These are phyloP conservation scores for Lodderomyces pseudojiufengensis DNA, from an alignment of 1,139 yeast genomes.

Conservation along the genomic window DNA sequence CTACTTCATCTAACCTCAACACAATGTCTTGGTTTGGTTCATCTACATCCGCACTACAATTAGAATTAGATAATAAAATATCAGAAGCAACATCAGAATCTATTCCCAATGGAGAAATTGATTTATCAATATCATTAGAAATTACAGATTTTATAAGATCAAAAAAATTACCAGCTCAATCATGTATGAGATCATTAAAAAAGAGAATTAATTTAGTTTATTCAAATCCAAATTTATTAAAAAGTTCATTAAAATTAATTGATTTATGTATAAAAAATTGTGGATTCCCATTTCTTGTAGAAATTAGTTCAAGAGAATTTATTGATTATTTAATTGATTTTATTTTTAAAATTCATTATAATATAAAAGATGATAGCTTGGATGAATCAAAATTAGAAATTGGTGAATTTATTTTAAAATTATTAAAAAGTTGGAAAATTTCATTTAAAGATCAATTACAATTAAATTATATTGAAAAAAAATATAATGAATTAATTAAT, in stretches of 20 bases:
- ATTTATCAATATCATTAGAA: constrained; percentile 75
- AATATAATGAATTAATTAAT: constrained; percentile 54
- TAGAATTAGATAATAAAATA: constrained; percentile 61
- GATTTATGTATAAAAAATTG: constrained; percentile 93
- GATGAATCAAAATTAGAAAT: constrained; percentile 54
- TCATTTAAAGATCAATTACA: constrained; percentile 71
- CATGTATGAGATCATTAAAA: constrained; percentile 80
- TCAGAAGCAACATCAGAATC: constrained; percentile 82
- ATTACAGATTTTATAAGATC: constrained; percentile 85
- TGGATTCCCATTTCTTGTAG: constrained; percentile 79
- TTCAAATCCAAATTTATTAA: constrained; percentile 71
- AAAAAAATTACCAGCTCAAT: constrained; percentile 76
- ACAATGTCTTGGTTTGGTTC: constrained; percentile 63
- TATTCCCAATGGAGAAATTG: constrained; percentile 90
- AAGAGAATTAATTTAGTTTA: constrained; percentile 62
- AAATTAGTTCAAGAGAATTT: constrained; percentile 81
- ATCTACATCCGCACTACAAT: constrained; percentile 32
- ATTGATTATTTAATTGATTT: constrained; percentile 64
- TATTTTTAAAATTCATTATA: constrained; percentile 37
- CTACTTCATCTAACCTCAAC: no score
- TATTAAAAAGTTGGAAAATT: constrained; percentile 74
- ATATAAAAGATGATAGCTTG: constrained; percentile 22
- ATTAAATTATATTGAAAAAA: constrained; percentile 59
- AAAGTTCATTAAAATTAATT: constrained; percentile 67
- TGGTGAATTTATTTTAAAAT: constrained; percentile 54